Evolutionary conservation across 1,284 basidiomycete genomes (phyloP).

Genomic region (Leccinum pachyderme): DNA sequence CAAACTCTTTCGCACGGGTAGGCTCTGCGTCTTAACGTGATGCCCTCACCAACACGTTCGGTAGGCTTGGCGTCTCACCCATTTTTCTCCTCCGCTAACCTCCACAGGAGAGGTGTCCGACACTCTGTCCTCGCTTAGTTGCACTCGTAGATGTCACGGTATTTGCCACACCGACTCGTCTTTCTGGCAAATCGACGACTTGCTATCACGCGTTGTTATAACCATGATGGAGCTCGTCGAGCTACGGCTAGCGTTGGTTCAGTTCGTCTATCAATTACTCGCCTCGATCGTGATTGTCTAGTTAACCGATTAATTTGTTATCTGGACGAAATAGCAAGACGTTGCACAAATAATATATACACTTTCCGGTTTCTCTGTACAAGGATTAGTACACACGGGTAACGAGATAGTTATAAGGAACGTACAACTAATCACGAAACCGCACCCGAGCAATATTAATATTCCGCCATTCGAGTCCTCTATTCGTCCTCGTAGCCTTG

Average conservation of each 20-base stretch:
- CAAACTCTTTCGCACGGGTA: neutral
- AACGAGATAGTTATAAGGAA: neutral
- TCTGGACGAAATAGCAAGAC: neutral
- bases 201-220: too few relatives aligned
- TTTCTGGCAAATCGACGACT: too few relatives aligned
- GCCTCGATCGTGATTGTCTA: neutral
- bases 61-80: neutral
- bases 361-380: neutral
- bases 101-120: neutral
- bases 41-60: neutral
- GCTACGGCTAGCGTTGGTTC: neutral
- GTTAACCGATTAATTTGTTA: neutral
- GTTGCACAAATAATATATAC: neutral
- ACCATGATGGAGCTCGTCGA: neutral
- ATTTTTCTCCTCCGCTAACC: too few relatives aligned
- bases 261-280: neutral
- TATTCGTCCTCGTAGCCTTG: slow-evolving; percentile 45
- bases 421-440: slow-evolving; percentile 5
- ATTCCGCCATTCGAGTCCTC: neutral
- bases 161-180: too few relatives aligned
- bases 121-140: too few relatives aligned
- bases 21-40: too few relatives aligned
- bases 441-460: neutral
- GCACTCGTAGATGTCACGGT: too few relatives aligned
- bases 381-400: neutral